Base-by-base conservation (phyloP, 2,329 filamentous ascomycete genomes). In the Nigrograna mackinnonii region DNA sequence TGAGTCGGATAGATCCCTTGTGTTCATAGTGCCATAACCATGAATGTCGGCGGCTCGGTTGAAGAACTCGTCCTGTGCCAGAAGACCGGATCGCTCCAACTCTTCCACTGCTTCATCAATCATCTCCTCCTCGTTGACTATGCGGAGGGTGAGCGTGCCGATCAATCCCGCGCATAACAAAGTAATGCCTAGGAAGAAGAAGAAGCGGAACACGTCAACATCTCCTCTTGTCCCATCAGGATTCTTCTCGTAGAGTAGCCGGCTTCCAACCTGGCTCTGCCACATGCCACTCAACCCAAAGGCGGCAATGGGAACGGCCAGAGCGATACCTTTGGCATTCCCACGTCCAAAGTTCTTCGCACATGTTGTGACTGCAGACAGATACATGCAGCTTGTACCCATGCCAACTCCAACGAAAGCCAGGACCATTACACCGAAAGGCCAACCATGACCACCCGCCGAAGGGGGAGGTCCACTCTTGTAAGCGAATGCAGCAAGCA, bases 271-370 rank as follows among this genome's bases (percentile, higher is more conserved):
- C 72, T 97, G 92, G 58, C 90, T 95, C 70, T 94, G 79, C 88
- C 94, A 95, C 87, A 99, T 92, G 35, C 91, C 91, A 62, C 91
- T 96, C 43, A 99, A 70, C 0, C 94, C 94, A 65, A 96, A 96
- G 5, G 89, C 86, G 1, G 94, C 90, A 65, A 97, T 96, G 1
- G 94, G 94, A 46, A 89, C 79, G 1, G 92, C 91, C 41, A 99
- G 78, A 46, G 95, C 92, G 37, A 99, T 73, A 0, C 94, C 94
- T 58, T 92, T 87, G 60, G 95, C 86, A 60, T 86, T 88, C 4
- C 91, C 90, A 47, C 87, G 84, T 36, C 91, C 91, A 71, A 97
- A 99, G 72, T 97, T 99, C 82, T 99, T 99, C 24, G 94, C 94
- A 62, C 91, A 96, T 0, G 92, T 95, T 5, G 92, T 92, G n/a